Base-by-base conservation (phyloP, 2,329 filamentous ascomycete species). In the Venturia aucupariae region DNA sequence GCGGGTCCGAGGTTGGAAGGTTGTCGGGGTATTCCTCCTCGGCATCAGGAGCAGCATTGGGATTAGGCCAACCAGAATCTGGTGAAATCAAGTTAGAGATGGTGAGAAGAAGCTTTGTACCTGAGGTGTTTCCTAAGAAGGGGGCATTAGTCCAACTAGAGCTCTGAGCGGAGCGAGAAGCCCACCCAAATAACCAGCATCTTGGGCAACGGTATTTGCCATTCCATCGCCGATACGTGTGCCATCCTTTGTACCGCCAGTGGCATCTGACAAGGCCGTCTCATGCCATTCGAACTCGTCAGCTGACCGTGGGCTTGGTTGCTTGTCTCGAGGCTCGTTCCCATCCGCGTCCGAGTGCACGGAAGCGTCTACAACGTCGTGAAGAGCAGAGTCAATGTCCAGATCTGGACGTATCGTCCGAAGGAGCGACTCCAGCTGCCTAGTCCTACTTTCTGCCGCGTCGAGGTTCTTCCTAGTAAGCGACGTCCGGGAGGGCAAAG, bases 61-160 rank as follows among this genome's bases (percentile, higher is more conserved):
- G 24, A 35, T 57, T 24, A 7, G 51, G 27, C 51, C 51, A 57
- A 30, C 15, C 24, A 35, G 51, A 8, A 35, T 38, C 55, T 38
- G 61, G 54, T 61, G 66, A 17, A 66, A 64, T 35, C 48, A 66
- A 63, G 11, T 55, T 66, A 10, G 68, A 68, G 2, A 69, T 63
- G 1, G 67, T 66, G 55, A 67, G 68, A 6, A 68, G 39, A 1
- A 67, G 44, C 27, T 67, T 62, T 3, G 65, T 61, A 7, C 66
- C 67, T 15, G 67, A 68, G 39, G 66, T 67, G 24, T 61, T 67
- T 7, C 68, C 67, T 68, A 42, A 5, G 32, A 17, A 19, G 4
- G 4, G 17, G 4, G 17, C 15, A 44, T 63, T 42, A 65, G 38
- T 42, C 17, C 19, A 30, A 0, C 35, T 30, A 3, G 51, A 57